A percentile compares a stretch with the other conserved stretches of the same genome.
Conservation (phyloP, 768 basidiomycete species). For the Xerocomus brunneocitrinus region DNA sequence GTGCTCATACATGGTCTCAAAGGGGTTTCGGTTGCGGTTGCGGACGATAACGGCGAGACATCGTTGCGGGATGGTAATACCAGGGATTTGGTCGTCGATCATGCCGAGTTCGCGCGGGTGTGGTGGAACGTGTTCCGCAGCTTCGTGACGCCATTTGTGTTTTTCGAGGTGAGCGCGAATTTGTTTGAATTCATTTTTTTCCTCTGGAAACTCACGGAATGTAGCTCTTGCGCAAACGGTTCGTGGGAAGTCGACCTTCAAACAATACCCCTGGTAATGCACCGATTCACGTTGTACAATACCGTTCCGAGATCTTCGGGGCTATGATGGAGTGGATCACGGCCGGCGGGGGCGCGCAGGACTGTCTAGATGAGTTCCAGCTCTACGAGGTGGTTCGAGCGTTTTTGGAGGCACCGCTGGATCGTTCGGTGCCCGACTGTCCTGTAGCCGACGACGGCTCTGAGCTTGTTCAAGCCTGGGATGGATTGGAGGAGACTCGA, state of each 20-base stretch:
- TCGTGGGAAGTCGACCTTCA: slow-evolving; percentile 46
- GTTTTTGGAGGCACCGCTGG: slow-evolving; percentile 55
- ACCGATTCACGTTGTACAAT: slow-evolving; percentile 44
- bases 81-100: slow-evolving; percentile 67
- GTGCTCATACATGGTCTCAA: slow-evolving; percentile 74
- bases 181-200: neutral
- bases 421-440: slow-evolving; percentile 46
- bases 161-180: slow-evolving; percentile 68
- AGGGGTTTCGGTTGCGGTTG: slow-evolving; percentile 72
- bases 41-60: slow-evolving; percentile 86
- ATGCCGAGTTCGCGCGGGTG: slow-evolving; percentile 63
- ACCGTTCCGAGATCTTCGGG: slow-evolving; percentile 60
- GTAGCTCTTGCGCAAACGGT: slow-evolving; percentile 74
- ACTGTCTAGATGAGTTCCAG: slow-evolving; percentile 66
- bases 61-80: slow-evolving; percentile 71
- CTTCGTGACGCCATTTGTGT: slow-evolving; percentile 74
- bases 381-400: slow-evolving; percentile 53
- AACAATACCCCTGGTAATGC: slow-evolving; percentile 38
- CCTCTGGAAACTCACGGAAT: slow-evolving; percentile 1
- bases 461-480: slow-evolving; percentile 45
- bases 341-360: slow-evolving; percentile 72
- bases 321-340: slow-evolving; percentile 69
- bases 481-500: slow-evolving; percentile 40
- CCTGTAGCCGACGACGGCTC: slow-evolving; percentile 34
- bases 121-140: slow-evolving; percentile 86